Base-by-base conservation (phyloP, 352 stramenopile genomes). In the Peronosclerospora sorghi region DNA sequence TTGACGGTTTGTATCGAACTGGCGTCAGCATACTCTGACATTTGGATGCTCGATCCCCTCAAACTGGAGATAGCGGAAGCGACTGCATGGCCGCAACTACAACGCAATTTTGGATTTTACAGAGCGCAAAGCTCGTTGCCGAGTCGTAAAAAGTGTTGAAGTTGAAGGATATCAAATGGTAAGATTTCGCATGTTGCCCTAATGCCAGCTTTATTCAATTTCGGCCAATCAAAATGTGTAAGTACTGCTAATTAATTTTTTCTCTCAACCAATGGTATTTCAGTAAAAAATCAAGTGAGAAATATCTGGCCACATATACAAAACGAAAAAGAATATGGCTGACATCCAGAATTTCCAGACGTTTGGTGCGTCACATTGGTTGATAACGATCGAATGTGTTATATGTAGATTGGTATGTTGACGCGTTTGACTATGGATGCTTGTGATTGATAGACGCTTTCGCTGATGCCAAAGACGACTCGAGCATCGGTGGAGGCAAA, bases 291-390 rank as follows among this genome's bases (percentile, higher is more conserved):
- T 26, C 21, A 0, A n/a, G n/a, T 37, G 28, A 28, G 55, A 35
- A 54, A 35, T 53, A 51, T 35, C 34, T 21, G 35, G 45, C 66
- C 66, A 75, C 53, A 66, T 41, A 51, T 19, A 54, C 23, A 53
- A 59, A 60, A 37, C 42, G 29, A 55, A 23, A 52, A 46, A 36
- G 30, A 68, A 41, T 32, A 90, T 90, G 77, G 60, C 74, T 52
- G 74, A 90, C 48, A 90, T 90, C 60, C 77, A 87, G 74, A 90
- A 87, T 73, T 90, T 90, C 68, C 71, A 83, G 64, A 85, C 77
- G 46, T 90, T 90, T 59, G 77, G 77, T 90, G 54, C 56, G 74
- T 84, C 39, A 5, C 12, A 41, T n/a, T 35, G 35, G 32, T 12
- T 9, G 18, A 15, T 19, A 30, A 2, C 12, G 14, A 28, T 15